These are phyloP conservation scores for Hypoxylon fuscum DNA, from an alignment of 495 filamentous ascomycete genomes.

Conservation along the genomic window DNA sequence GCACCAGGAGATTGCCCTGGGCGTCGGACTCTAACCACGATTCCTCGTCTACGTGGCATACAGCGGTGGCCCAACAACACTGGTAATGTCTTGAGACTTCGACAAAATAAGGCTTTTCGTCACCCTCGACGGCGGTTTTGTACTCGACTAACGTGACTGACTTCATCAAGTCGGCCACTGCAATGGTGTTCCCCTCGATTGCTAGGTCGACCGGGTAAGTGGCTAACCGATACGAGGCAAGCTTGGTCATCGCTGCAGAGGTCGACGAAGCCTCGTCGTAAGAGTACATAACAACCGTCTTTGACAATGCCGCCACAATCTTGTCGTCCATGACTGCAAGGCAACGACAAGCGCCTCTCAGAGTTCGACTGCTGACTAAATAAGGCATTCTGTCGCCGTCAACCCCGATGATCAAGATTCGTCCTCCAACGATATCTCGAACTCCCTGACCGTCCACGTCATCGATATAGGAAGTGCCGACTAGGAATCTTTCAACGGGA, in stretches of 20 bases:
- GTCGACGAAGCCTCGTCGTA: constrained; percentile 59
- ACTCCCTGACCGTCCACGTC: constrained; percentile 54
- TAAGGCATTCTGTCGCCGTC: constrained; percentile 76
- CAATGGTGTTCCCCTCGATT: constrained; percentile 74
- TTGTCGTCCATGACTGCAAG: constrained; percentile 77
- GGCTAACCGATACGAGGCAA: constrained; percentile 79
- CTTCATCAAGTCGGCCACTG: constrained; percentile 94
- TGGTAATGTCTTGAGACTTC: constrained; percentile 85
- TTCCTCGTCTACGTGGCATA: constrained; percentile 73
- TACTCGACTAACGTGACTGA: constrained; percentile 81
- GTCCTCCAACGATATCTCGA: constrained; percentile 65
- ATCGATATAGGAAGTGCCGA: constrained; percentile 82
- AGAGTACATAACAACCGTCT: constrained; percentile 77
- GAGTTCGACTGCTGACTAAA: constrained; percentile 65
- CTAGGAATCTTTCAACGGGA: constrained; percentile 80
- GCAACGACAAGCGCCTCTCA: constrained; percentile 81
- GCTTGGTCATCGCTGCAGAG: constrained; percentile 65
- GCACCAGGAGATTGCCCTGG: constrained; percentile 84
- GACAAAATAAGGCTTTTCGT: constrained; percentile 58
- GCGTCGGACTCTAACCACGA: constrained; percentile 83
- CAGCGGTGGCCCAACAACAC: constrained; percentile 81
- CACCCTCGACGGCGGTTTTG: constrained; percentile 54
- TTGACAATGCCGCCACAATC: constrained; percentile 85
- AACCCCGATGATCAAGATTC: constrained; percentile 86
- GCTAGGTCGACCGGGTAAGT: constrained; percentile 88